phyloP scores from a whole-genome alignment of 257 asterid genomes.

The Orobanche coerulescens region DNA sequence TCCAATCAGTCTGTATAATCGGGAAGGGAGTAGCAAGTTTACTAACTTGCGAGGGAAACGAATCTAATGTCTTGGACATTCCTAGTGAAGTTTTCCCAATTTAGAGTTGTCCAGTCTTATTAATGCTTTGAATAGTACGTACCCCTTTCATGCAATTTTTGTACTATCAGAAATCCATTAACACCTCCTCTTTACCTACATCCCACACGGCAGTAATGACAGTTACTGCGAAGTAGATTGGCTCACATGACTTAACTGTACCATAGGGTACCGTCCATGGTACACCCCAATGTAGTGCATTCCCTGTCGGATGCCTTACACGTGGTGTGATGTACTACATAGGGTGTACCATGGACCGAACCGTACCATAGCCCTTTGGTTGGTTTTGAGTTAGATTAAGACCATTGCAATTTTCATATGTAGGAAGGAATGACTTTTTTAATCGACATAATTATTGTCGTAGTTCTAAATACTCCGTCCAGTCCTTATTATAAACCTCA shows the following conservation, averaged over 20 bases:
- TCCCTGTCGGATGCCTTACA: too few relatives aligned
- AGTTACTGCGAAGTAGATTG: conserved; percentile 34
- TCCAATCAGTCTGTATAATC: too few relatives aligned
- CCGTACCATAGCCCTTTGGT: too few relatives aligned
- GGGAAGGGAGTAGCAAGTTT: too few relatives aligned
- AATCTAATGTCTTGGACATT: not conserved
- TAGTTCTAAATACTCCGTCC: too few relatives aligned
- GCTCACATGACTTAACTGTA: conserved; percentile 29
- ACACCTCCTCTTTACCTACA: conserved; percentile 39
- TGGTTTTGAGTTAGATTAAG: conserved; percentile 21
- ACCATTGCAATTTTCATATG: not conserved
- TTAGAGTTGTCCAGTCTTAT: conserved; percentile 14
- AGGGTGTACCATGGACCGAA: too few relatives aligned
- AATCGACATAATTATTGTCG: not conserved
- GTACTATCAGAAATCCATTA: conserved; percentile 37
- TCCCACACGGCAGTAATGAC: conserved; percentile 33
- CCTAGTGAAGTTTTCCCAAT: not conserved
- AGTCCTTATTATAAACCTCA: too few relatives aligned
- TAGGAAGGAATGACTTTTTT: not conserved
- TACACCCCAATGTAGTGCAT: too few relatives aligned
- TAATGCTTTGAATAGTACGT: conserved; percentile 26
- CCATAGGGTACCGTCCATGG: conserved; percentile 17
- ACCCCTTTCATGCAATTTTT: too few relatives aligned
- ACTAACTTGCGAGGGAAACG: conserved; percentile 1
- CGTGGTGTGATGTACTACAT: too few relatives aligned